phyloP scores from a whole-genome alignment of 2,329 filamentous ascomycete genomes.

The Colletotrichum gloeosporioides region DNA sequence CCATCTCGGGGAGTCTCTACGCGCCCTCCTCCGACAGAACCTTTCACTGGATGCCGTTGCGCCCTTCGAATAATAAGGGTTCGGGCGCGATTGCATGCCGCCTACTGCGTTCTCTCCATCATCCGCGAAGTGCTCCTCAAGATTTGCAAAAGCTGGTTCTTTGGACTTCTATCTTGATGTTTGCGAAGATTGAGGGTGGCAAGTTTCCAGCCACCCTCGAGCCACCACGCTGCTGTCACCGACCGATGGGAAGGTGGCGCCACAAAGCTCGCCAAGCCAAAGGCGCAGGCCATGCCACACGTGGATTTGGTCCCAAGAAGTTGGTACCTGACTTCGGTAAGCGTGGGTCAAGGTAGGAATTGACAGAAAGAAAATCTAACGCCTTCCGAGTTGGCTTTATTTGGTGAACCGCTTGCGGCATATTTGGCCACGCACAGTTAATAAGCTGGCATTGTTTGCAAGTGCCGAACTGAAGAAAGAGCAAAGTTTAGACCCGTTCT shows the following conservation, averaged over 20 bases:
- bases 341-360: not conserved
- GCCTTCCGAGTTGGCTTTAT: not conserved
- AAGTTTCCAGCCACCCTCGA: not conserved
- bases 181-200: not conserved
- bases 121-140: not conserved
- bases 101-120: not conserved
- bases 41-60: not conserved
- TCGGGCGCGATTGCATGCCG: not conserved
- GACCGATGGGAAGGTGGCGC: not conserved
- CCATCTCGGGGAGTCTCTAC: not conserved
- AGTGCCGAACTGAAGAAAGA: not conserved
- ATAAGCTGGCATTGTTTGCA: not conserved
- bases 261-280: not conserved
- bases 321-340: not conserved
- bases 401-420: not conserved
- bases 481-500: not conserved
- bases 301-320: not conserved
- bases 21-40: not conserved
- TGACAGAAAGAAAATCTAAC: not conserved
- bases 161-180: not conserved
- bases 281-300: not conserved
- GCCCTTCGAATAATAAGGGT: not conserved
- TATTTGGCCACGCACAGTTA: not conserved
- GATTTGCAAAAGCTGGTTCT: fast-evolving
- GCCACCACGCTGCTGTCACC: not conserved